Base-by-base conservation (phyloP, 768 basidiomycete genomes). In the Leucogyrophana mollusca region DNA sequence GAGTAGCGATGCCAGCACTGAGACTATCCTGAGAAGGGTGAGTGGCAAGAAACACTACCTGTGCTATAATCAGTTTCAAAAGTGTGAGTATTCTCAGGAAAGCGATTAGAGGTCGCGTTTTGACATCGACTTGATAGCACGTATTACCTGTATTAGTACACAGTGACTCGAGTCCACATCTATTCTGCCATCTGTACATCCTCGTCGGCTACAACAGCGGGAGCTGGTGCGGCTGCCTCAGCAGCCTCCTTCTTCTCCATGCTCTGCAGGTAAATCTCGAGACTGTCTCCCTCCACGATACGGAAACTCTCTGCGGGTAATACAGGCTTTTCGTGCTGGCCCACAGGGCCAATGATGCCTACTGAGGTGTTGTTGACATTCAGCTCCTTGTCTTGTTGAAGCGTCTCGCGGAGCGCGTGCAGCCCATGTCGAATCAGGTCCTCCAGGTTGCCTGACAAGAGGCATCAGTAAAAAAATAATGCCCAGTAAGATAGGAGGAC, bases 311-410 rank as follows among this genome's bases (percentile, higher is more conserved):
- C 83, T 52, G 72, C 73, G 21, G 77, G 69, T 3, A 76, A 71
- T 14, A 73, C 61, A n/a, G 59, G 56, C 34, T 65, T 73, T 67
- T 92, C 85, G 49, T 82, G 71, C 25, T 66, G 60, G 55, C 85
- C 80, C 23, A 75, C 69, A 9, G 87, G 79, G 9, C 95, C 95
- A 49, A 97, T 76, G 60, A 99, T 90, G 23, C 93, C 94, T 56
- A 98, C 84, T 2, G 90, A 93, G 1, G 96, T 99, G 73, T 99
- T 99, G 64, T 88, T 82, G 56, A 85, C 72, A 14, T 85, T 94
- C 46, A 98, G 83, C 59, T 90, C 93, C 67, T 99, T 99, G 73
- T 98, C 96, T 62, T 99, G 96, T 59, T 98, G 96, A 30, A 99
- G 80, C 2, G 96, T 98, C 65, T 98, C 95, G 23, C 93, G 85